Conservation (phyloP, 768 basidiomycete species). For the Xerocomellus chrysenteron region DNA sequence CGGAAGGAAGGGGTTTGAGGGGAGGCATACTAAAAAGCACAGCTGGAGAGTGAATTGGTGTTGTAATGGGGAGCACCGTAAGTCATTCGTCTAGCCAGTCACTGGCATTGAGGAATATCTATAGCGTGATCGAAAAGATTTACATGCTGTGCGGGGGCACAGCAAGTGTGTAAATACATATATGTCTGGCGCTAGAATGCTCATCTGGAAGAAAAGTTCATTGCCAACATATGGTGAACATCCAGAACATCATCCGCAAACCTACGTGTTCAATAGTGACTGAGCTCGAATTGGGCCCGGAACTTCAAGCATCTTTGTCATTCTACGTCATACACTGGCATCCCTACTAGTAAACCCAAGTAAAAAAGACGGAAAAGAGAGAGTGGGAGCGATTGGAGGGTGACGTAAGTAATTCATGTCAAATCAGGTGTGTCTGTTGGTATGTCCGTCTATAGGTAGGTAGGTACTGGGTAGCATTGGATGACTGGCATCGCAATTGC, state of each 20-base stretch:
- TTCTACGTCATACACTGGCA: conserved; percentile 5
- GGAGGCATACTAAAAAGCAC: neutral
- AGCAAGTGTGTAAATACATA: too few species aligned
- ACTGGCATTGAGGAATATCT: too few species aligned
- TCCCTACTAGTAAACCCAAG: neutral
- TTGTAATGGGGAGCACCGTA: neutral
- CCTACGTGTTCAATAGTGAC: too few species aligned
- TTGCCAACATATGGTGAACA: too few species aligned
- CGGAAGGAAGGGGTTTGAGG: too few species aligned
- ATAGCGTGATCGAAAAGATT: too few species aligned
- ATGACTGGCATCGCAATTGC: neutral
- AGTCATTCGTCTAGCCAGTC: neutral
- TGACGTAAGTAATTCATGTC: neutral
- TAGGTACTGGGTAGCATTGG: neutral
- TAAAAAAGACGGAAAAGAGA: neutral
- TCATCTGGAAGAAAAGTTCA: too few species aligned
- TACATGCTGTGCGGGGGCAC: too few species aligned
- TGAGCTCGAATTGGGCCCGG: too few species aligned
- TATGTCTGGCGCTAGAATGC: too few species aligned
- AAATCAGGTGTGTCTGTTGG: neutral
- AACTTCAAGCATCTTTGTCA: neutral
- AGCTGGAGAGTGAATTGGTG: neutral
- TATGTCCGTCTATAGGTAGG: neutral
- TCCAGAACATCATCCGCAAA: too few species aligned
- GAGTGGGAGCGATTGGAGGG: neutral